A percentile compares a stretch with the other conserved stretches of the same genome.
Conservation (phyloP, 1,284 basidiomycete species). For the Bondarzewia mesenterica region DNA sequence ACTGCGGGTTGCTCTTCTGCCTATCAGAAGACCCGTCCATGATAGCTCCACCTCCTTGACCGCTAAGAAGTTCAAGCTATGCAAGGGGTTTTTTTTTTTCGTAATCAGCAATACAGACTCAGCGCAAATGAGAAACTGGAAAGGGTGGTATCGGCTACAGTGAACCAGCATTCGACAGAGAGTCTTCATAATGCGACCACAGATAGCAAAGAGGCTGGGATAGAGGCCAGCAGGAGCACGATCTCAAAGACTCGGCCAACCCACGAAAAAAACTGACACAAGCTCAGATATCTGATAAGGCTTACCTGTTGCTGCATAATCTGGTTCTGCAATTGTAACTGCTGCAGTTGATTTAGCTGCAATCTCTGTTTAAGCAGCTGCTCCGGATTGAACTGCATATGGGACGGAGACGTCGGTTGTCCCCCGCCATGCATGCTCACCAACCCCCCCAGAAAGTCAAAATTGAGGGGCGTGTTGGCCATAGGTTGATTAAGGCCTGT, state of each 20-base stretch:
- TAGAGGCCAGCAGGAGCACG: neutral
- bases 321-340: conserved; percentile 71
- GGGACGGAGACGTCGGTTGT: conserved; percentile 9
- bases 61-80: conserved; percentile 73
- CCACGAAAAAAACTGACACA: conserved; percentile 7
- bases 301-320: conserved; percentile 85
- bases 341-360: conserved; percentile 65
- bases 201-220: too few relatives aligned
- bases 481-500: conserved; percentile 5
- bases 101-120: too few relatives aligned
- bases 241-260: conserved; percentile 1
- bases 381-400: conserved; percentile 27
- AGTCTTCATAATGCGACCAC: too few relatives aligned
- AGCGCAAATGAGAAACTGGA: too few relatives aligned
- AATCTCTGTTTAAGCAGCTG: conserved; percentile 53
- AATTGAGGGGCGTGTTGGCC: conserved; percentile 10
- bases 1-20: conserved; percentile 24
- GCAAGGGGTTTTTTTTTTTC: too few relatives aligned
- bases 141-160: too few relatives aligned
- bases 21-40: conserved; percentile 29
- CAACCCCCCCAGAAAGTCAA: conserved; percentile 10
- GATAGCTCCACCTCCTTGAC: conserved; percentile 33
- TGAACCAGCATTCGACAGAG: too few relatives aligned
- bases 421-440: conserved; percentile 7
- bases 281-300: too few relatives aligned